phyloP scores from a whole-genome alignment of 495 filamentous ascomycete species.

The Neurospora sp. region DNA sequence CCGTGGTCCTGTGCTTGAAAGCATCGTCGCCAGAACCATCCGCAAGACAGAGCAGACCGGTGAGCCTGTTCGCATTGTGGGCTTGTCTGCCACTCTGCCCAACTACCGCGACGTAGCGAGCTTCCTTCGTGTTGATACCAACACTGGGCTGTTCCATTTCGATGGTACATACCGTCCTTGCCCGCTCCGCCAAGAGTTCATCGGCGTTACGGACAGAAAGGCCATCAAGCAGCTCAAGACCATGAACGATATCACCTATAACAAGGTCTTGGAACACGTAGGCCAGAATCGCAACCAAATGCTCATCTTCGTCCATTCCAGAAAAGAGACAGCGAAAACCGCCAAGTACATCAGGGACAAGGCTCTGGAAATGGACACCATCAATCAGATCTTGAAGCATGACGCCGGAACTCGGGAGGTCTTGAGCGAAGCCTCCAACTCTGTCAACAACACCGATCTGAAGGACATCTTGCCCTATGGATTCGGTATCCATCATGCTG shows the following conservation, averaged over 20 bases:
- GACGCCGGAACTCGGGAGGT: conserved; percentile 90
- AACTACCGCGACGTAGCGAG: conserved; percentile 96
- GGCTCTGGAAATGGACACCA: conserved; percentile 89
- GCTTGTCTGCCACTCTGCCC: conserved; percentile 87
- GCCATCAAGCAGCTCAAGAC: conserved; percentile 98
- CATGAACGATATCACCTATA: conserved; percentile 99
- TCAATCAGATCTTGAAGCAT: conserved; percentile 86
- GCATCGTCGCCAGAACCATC: conserved; percentile 91
- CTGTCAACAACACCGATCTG: conserved; percentile 73
- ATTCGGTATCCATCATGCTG: conserved; percentile 96
- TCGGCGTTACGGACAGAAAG: conserved; percentile 95
- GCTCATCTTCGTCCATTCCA: conserved; percentile 96
- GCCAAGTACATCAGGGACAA: conserved; percentile 94
- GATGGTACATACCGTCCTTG: conserved; percentile 91
- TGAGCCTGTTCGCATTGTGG: conserved; percentile 81
- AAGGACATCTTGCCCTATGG: conserved; percentile 95
- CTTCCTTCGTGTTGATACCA: conserved; percentile 84
- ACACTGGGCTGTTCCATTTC: conserved; percentile 87
- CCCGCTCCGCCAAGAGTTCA: conserved; percentile 91
- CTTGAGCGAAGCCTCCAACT: conserved; percentile 72
- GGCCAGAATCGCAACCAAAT: conserved; percentile 87
- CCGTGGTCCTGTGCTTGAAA: conserved; percentile 92
- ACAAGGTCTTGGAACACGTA: conserved; percentile 94
- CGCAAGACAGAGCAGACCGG: conserved; percentile 87
- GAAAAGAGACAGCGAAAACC: conserved; percentile 97